phyloP scores from a whole-genome alignment of 2,329 filamentous ascomycete species.

The Camillea tinctor region DNA sequence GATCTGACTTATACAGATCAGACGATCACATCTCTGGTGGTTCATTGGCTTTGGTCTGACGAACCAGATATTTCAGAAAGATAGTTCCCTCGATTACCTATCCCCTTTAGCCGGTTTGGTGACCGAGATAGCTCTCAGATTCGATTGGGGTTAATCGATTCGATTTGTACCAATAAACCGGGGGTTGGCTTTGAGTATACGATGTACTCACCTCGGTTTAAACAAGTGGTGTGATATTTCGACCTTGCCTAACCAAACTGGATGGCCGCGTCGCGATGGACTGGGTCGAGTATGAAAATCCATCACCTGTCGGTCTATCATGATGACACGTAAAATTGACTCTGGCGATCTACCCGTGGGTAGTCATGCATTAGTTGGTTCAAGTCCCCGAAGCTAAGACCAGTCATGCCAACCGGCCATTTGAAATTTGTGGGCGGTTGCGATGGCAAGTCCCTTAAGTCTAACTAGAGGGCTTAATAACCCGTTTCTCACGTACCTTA shows the following conservation, averaged over 20 bases:
- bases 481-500: background rate
- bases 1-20: constrained; percentile 7
- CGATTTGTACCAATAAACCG: background rate
- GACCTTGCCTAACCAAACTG: background rate
- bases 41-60: background rate
- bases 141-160: background rate
- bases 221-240: background rate
- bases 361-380: background rate
- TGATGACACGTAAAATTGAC: background rate
- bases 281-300: background rate
- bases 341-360: background rate
- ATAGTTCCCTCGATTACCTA: background rate
- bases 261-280: background rate
- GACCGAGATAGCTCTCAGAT: background rate
- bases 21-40: constrained; percentile 1
- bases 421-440: background rate
- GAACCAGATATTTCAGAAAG: background rate
- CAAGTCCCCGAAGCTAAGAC: background rate
- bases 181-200: background rate
- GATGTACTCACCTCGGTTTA: background rate
- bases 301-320: background rate
- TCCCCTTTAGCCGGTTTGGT: background rate
- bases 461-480: background rate
- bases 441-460: background rate
- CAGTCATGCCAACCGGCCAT: background rate